Evolutionary conservation across 495 filamentous ascomycete genomes (phyloP).

Genomic region (Neurospora discreta): DNA sequence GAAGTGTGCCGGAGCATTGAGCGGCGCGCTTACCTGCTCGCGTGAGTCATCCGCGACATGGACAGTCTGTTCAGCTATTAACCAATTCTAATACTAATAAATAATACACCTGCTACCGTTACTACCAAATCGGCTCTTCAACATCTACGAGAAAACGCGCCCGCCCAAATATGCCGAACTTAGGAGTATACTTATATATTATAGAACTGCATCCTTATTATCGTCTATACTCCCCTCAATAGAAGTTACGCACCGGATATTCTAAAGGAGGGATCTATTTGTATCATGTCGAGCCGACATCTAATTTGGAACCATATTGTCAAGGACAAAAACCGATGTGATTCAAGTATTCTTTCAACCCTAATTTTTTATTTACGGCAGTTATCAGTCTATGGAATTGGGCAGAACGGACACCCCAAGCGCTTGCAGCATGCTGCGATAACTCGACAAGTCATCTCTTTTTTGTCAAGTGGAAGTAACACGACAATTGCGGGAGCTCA

Average conservation of each 20-base stretch:
- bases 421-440: neutral
- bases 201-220: neutral
- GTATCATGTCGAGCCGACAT: neutral
- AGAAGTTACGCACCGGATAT: neutral
- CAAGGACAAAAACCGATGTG: neutral
- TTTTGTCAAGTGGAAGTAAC: neutral
- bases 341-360: neutral
- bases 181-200: neutral
- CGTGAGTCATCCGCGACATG: slow-evolving; percentile 52
- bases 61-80: neutral
- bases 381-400: neutral
- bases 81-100: neutral
- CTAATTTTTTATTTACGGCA: neutral
- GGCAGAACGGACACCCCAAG: neutral
- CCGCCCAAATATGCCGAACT: neutral
- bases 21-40: slow-evolving; percentile 82
- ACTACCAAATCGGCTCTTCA: slow-evolving; percentile 86
- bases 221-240: neutral
- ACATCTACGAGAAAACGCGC: slow-evolving; percentile 74
- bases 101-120: slow-evolving; percentile 78
- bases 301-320: neutral
- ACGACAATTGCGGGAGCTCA: neutral
- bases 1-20: slow-evolving; percentile 67
- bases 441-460: neutral
- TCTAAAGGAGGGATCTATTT: neutral